phyloP scores from a whole-genome alignment of 2,329 filamentous ascomycete genomes.

The Xylaria multiplex region DNA sequence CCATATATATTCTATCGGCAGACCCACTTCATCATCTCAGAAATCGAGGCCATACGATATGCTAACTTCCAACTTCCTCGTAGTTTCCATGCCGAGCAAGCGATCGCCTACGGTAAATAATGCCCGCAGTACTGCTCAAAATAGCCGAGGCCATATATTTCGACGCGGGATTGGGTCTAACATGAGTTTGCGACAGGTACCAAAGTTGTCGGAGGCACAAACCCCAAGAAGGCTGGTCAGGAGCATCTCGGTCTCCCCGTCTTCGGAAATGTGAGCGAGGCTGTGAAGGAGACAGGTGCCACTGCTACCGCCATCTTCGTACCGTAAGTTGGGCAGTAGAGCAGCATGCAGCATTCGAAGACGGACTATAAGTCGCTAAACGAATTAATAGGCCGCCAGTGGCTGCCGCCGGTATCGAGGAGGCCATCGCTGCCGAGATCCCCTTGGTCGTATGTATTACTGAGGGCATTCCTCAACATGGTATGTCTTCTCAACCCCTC shows the following conservation, averaged over 20 bases:
- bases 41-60: slow-evolving; percentile 33
- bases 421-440: slow-evolving; percentile 92
- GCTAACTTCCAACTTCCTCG: slow-evolving; percentile 46
- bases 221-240: slow-evolving; percentile 96
- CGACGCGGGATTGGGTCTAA: slow-evolving; percentile 45
- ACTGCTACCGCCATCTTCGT: slow-evolving; percentile 96
- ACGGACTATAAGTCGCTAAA: slow-evolving; percentile 19
- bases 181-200: slow-evolving; percentile 70
- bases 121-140: slow-evolving; percentile 13
- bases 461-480: slow-evolving; percentile 97
- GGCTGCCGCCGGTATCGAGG: slow-evolving; percentile 94
- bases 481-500: slow-evolving; percentile 60
- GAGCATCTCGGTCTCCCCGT: slow-evolving; percentile 92
- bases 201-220: slow-evolving; percentile 96
- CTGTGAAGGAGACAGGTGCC: slow-evolving; percentile 88
- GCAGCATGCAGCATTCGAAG: no score
- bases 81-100: slow-evolving; percentile 97
- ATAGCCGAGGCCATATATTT: neutral
- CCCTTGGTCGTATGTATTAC: slow-evolving; percentile 97
- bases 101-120: slow-evolving; percentile 91
- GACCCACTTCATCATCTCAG: neutral
- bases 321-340: slow-evolving; percentile 67
- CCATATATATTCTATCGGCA: neutral
- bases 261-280: slow-evolving; percentile 88
- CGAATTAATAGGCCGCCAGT: slow-evolving; percentile 75